Evolutionary conservation across 1,284 basidiomycete species (phyloP), one percentile per base, ranked within the genome.

Genomic region (Agroathelia rolfsii): DNA sequence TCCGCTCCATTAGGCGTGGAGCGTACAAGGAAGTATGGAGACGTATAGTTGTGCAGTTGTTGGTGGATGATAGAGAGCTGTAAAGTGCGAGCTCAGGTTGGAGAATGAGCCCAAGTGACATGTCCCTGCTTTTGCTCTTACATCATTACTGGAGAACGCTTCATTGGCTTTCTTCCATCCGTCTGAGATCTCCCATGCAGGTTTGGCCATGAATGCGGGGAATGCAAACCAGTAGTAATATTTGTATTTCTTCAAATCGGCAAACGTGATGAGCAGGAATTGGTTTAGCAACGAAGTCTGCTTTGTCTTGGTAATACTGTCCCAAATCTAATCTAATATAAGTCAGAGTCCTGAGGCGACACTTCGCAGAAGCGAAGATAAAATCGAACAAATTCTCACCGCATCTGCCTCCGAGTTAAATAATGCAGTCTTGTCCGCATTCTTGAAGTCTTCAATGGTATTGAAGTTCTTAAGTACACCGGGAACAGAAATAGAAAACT

Each of bases 181-280:
- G 11, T 63, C 65, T 24, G 63, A 58, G 37, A 89, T 70, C 57
- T 89, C 76, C 90, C 90, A 95, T 1, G 77, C 72, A 3, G 90
- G 89, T 44, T 86, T 87, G 10, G 84, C 68, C 0, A 83, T 75
- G 37, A 97, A 76, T 0, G 90, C 89, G 0, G 95, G 95, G 55
- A 96, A 95, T 0, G 86, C 86, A 48, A 96, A 96, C 93, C 94
- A 97, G 58, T 98, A 96, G 52, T 84, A 92, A 55, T 89, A 97
- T 42, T 83, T 84, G 64, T 94, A 97, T 57, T 94, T 96, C 66
- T 98, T 98, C 39, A 98, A 76, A 55, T 98, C 95, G 1, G 95
- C 87, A 48, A 83, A 98, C 0, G 90, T 89, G 44, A 98, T 82
- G 16, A 95, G 64, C 10, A 96, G 64, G 58, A 97, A 97, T 2